A percentile compares a stretch with the other conserved stretches of the same genome.
Evolutionary conservation across 108 stramenopile species (phyloP).

Genomic region (Bacterosira constricta): DNA sequence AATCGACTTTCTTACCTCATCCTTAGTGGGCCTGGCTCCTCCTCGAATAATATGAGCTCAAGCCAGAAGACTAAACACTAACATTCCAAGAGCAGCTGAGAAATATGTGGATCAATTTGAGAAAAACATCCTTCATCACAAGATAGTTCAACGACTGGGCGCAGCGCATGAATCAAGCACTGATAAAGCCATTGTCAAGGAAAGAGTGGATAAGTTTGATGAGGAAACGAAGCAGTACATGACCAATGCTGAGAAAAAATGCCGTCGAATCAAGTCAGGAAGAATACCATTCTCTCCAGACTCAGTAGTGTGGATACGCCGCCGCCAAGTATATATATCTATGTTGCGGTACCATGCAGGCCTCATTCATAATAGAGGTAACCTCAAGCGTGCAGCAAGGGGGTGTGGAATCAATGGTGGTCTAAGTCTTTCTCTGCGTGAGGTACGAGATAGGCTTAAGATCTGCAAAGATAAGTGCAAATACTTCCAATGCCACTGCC

Average conservation of each 20-base stretch:
- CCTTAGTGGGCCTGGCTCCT: background rate
- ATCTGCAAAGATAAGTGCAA: conserved; percentile 19
- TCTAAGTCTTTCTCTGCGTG: background rate
- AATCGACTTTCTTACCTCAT: background rate
- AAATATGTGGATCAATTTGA: background rate
- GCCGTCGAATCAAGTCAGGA: conserved; percentile 18
- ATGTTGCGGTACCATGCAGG: conserved; percentile 9
- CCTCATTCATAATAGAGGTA: conserved; percentile 6
- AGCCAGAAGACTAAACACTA: conserved; percentile 4
- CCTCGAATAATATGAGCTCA: background rate
- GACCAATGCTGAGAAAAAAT: conserved; percentile 30
- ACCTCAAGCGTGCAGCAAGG: conserved; percentile 9
- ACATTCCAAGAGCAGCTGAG: background rate
- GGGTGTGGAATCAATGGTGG: background rate
- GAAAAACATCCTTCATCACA: conserved; percentile 5
- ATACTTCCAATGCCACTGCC: conserved; percentile 13
- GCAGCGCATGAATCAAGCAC: background rate
- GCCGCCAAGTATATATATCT: conserved; percentile 15
- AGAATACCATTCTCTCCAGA: conserved; percentile 20
- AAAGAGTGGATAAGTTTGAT: background rate
- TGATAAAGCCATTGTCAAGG: background rate
- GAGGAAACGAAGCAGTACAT: background rate
- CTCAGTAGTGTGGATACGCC: conserved; percentile 14
- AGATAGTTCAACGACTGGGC: background rate
- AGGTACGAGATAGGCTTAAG: background rate